These are phyloP conservation scores for Bolboschoenoplectus hybrid DNA, from an alignment of 202 grass and related monocot species.

Conservation along the genomic window DNA sequence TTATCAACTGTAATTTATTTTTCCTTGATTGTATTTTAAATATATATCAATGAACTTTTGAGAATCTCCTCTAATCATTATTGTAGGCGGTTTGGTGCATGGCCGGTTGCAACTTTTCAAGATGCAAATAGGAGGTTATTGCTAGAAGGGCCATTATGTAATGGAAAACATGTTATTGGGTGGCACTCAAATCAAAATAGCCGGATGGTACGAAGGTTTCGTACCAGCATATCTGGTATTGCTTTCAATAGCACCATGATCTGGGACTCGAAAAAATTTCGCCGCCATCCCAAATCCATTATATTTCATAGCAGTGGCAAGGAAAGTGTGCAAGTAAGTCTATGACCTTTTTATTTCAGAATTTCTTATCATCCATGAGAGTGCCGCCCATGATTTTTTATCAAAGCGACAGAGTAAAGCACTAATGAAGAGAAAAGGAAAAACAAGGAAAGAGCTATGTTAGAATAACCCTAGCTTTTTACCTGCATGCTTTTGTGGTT, in stretches of 20 bases:
- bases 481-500: not conserved
- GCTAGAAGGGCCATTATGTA: slow-evolving; percentile 88
- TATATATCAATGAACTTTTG: not conserved
- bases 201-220: slow-evolving; percentile 56
- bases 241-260: slow-evolving; percentile 91
- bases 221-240: slow-evolving; percentile 66
- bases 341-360: not conserved
- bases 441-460: not conserved
- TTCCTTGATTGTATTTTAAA: not conserved
- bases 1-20: not conserved
- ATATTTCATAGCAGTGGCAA: slow-evolving; percentile 62
- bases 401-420: not conserved
- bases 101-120: slow-evolving; percentile 78
- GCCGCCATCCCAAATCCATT: slow-evolving; percentile 72
- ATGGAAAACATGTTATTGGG: slow-evolving; percentile 75
- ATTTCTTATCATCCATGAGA: not conserved
- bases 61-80: slow-evolving; percentile 25
- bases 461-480: not conserved
- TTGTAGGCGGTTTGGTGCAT: slow-evolving; percentile 75
- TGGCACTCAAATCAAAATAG: slow-evolving; percentile 69
- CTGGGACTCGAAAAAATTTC: slow-evolving; percentile 84
- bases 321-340: slow-evolving; percentile 74
- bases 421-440: not conserved
- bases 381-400: not conserved
- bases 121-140: slow-evolving; percentile 55